These are phyloP conservation scores for Dryadomyces quercus-mongolicae DNA, from an alignment of 2,329 filamentous ascomycete species.

Conservation along the genomic window DNA sequence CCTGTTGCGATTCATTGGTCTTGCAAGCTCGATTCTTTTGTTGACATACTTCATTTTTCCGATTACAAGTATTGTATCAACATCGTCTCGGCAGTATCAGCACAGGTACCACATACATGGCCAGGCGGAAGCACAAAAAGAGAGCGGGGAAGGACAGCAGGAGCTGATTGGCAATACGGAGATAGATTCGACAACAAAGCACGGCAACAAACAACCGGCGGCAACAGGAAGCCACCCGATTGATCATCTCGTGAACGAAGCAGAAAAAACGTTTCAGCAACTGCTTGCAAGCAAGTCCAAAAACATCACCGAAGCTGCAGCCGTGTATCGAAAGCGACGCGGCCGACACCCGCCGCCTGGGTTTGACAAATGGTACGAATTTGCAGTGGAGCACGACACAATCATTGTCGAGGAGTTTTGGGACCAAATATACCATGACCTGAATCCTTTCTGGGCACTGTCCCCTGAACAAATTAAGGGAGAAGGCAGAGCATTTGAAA, in stretches of 20 bases:
- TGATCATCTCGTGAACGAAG: conserved; percentile 33
- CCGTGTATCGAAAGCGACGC: conserved; percentile 41
- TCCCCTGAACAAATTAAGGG: conserved; percentile 28
- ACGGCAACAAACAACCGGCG: background rate
- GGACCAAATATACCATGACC: conserved; percentile 51
- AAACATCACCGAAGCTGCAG: conserved; percentile 37
- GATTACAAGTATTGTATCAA: background rate
- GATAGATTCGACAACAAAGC: no score
- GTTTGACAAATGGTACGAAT: conserved; percentile 49
- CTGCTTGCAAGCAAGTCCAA: conserved; percentile 32
- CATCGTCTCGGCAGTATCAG: background rate
- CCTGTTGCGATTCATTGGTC: background rate
- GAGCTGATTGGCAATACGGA: background rate
- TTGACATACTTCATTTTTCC: background rate
- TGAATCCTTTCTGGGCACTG: conserved; percentile 48
- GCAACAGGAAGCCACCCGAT: conserved; percentile 32
- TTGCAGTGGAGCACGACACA: conserved; percentile 37
- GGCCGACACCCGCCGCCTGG: conserved; percentile 51
- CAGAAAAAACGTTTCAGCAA: conserved; percentile 28
- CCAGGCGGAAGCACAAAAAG: background rate
- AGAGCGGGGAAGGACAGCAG: background rate
- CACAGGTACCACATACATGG: background rate
- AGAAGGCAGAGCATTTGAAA: conserved; percentile 43
- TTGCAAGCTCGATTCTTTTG: background rate
- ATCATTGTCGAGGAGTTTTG: conserved; percentile 52